Evolutionary conservation across 2,329 filamentous ascomycete species (phyloP).

Genomic region (Xylaria hypoxylon): DNA sequence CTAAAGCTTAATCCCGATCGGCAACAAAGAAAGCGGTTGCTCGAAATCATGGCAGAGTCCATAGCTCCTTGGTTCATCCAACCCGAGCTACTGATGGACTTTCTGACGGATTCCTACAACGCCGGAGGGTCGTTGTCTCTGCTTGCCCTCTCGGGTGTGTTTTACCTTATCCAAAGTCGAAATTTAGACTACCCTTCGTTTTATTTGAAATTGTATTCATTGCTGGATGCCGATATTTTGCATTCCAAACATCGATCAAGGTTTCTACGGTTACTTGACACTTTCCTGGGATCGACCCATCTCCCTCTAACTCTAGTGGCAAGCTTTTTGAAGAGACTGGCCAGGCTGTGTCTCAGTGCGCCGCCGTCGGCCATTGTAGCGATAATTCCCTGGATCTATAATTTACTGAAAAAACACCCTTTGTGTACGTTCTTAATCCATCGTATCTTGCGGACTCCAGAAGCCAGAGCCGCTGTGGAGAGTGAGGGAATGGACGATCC

Average conservation of each 20-base stretch:
- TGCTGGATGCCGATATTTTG: conserved; percentile 85
- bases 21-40: conserved; percentile 81
- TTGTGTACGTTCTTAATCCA: conserved; percentile 97
- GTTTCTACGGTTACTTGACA: conserved; percentile 92
- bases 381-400: conserved; percentile 94
- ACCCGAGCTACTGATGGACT: conserved; percentile 92
- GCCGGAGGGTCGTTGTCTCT: conserved; percentile 87
- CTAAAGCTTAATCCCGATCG: conserved; percentile 75
- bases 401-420: conserved; percentile 89
- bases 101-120: conserved; percentile 93
- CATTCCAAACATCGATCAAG: conserved; percentile 94
- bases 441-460: conserved; percentile 71
- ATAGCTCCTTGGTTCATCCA: conserved; percentile 92
- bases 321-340: conserved; percentile 95
- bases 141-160: conserved; percentile 90
- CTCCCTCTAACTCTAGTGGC: conserved; percentile 90
- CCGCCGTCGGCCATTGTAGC: conserved; percentile 91
- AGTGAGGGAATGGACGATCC: conserved; percentile 74
- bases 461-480: conserved; percentile 69
- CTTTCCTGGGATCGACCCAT: conserved; percentile 91
- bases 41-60: conserved; percentile 78
- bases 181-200: conserved; percentile 97
- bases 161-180: conserved; percentile 91
- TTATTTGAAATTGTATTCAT: conserved; percentile 91
- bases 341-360: conserved; percentile 84